These are phyloP conservation scores for Trypanosoma caninum DNA, from an alignment of 208 protist species.

Conservation along the genomic window DNA sequence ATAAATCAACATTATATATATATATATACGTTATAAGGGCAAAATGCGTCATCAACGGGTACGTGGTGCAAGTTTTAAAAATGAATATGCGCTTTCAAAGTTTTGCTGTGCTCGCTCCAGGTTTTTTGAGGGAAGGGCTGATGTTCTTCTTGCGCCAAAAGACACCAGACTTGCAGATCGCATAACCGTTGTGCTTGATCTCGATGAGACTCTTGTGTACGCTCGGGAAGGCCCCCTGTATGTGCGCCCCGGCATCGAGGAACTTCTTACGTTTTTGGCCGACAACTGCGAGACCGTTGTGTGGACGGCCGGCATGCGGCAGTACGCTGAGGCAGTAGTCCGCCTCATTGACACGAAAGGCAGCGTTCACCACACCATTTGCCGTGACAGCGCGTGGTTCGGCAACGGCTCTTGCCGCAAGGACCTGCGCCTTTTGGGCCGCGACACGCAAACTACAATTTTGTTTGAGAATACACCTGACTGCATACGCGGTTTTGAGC, in stretches of 20 bases:
- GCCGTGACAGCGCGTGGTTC: conserved; percentile 77
- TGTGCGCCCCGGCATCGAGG: conserved; percentile 77
- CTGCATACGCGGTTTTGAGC: conserved; percentile 83
- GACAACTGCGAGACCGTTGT: conserved; percentile 83
- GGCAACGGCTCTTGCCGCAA: conserved; percentile 59
- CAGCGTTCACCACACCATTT: conserved; percentile 71
- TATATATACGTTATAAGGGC: background rate
- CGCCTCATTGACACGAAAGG: conserved; percentile 68
- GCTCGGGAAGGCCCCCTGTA: conserved; percentile 84
- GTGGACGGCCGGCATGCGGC: conserved; percentile 80
- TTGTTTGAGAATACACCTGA: conserved; percentile 92
- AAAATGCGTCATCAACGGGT: conserved; percentile 16
- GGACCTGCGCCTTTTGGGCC: conserved; percentile 78
- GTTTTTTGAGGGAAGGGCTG: background rate
- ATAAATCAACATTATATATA: background rate
- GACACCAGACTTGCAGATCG: conserved; percentile 30
- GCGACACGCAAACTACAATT: conserved; percentile 67
- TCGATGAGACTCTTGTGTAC: conserved; percentile 91
- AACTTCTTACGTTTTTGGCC: conserved; percentile 75
- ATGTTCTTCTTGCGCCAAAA: conserved; percentile 63
- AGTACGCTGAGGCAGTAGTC: conserved; percentile 86
- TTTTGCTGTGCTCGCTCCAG: background rate
- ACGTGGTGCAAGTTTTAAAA: conserved; percentile 17
- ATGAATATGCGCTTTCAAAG: conserved; percentile 16
- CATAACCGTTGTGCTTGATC: conserved; percentile 89